These are phyloP conservation scores for Taiozyma sp. DNA, from an alignment of 1,139 yeast genomes.

Conservation along the genomic window DNA sequence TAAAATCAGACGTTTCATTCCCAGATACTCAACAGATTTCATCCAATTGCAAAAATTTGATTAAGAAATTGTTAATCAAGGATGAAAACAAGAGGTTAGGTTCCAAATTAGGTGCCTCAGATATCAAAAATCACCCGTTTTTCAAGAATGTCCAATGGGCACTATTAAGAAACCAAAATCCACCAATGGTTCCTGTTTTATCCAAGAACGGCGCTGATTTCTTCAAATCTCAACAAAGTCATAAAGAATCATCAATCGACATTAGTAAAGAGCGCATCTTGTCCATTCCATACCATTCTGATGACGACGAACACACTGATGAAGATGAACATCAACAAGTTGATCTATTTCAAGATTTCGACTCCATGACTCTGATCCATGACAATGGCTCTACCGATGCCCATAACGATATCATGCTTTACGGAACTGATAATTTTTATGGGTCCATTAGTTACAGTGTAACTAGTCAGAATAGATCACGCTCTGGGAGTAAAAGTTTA, in stretches of 20 bases:
- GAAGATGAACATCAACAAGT: conserved; percentile 20
- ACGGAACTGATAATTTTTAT: conserved; percentile 50
- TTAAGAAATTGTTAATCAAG: conserved; percentile 77
- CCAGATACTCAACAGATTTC: conserved; percentile 57
- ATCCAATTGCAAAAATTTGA: conserved; percentile 71
- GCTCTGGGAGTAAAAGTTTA: conserved; percentile 33
- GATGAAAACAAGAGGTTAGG: conserved; percentile 89
- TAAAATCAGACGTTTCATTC: conserved; percentile 80
- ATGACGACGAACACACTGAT: conserved; percentile 27
- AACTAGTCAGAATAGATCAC: conserved; percentile 36
- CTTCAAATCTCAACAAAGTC: conserved; percentile 20
- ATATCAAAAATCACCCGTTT: conserved; percentile 83
- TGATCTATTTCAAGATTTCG: conserved; percentile 87
- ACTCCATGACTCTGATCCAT: conserved; percentile 85
- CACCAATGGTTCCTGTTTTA: conserved; percentile 91
- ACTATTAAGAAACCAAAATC: conserved; percentile 80
- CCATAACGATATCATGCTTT: conserved; percentile 38
- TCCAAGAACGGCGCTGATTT: conserved; percentile 51
- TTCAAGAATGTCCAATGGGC: conserved; percentile 97
- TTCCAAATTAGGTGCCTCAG: conserved; percentile 91
- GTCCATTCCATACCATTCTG: conserved; percentile 24
- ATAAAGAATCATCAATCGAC: conserved; percentile 21
- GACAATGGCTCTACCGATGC: conserved; percentile 41
- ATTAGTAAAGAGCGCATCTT: conserved; percentile 30
- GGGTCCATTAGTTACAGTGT: conserved; percentile 67